Evolutionary conservation across 2,329 filamentous ascomycete species (phyloP), one percentile per base, ranked within the genome.

Genomic region (Leptographium flavum): DNA sequence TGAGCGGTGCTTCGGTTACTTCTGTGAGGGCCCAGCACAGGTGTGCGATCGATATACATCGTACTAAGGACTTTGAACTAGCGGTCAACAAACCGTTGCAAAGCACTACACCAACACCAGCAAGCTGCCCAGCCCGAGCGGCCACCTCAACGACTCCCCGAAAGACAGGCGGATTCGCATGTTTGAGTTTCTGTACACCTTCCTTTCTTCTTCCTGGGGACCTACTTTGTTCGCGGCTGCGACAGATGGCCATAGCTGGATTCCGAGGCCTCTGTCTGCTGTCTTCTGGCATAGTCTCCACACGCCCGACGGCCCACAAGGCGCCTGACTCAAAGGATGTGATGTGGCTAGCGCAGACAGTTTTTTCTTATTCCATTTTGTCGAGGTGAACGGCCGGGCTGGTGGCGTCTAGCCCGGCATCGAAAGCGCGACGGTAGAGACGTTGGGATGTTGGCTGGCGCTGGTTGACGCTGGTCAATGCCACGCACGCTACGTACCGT

Each of bases 301-400:
- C 38, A 15, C 23, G 8, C 14, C 38, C 27, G n/a, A 6, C 23
- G 22, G 22, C 25, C 38, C 27, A 40, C 38, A 40, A 27, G 22
- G 38, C n/a, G 38, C 17, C 36, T 32, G 28, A 15, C 37, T 36
- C 19, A 28, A 28, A 28, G 17, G 28, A 36, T 39, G 43, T 45
- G 43, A 45, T 45, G 43, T 45, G 43, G 43, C 43, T 45, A 45
- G 43, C 43, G 43, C 11, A 27, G 25, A 8, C 25, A 11, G 15
- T 11, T 22, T 22, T 28, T 36, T 36, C 10, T 28, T 36, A 11
- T n/a, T 17, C 27, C 5, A 13, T 14, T 36, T 36, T 36, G 21
- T 27, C 41, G 15, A 36, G 33, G 19, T 21, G 33, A 36, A 8
- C 33, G 19, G 11, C 19, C 33, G 11, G 17, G 8, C 27, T 30